Percentiles rank a stretch among this genome's conserved stretches.
Conservation (phyloP, 2,329 filamentous ascomycete species). For the Orbilia ellipsospora region DNA sequence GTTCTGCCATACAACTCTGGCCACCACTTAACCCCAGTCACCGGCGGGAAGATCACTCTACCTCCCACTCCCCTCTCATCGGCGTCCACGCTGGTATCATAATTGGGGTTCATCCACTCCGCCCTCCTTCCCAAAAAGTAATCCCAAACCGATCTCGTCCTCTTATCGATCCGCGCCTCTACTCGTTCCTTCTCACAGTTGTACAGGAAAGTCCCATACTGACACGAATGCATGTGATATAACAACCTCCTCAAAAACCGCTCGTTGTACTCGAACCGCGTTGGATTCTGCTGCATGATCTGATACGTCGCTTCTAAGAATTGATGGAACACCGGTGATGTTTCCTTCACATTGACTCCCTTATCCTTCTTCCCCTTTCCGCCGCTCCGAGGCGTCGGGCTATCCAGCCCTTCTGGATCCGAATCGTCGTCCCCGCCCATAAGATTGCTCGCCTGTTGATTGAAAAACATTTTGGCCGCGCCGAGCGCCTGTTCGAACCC, state of each 20-base stretch:
- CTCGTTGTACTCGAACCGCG: conserved; percentile 95
- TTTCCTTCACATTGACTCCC: conserved; percentile 71
- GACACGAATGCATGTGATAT: conserved; percentile 94
- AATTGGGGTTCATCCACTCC: conserved; percentile 85
- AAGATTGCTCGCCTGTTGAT: conserved; percentile 70
- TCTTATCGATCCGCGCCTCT: conserved; percentile 74
- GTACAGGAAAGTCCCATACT: conserved; percentile 96
- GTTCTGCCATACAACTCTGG: conserved; percentile 84
- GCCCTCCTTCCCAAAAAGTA: conserved; percentile 85
- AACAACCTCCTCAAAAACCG: conserved; percentile 87
- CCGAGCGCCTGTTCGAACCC: conserved; percentile 86
- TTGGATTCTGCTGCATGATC: conserved; percentile 83
- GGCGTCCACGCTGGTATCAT: conserved; percentile 75
- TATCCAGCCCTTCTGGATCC: conserved; percentile 70
- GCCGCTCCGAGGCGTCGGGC: conserved; percentile 46
- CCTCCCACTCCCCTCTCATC: conserved; percentile 71
- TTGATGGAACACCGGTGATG: conserved; percentile 96
- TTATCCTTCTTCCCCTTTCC: conserved; percentile 55
- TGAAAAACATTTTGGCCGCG: conserved; percentile 90
- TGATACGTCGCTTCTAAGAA: conserved; percentile 96
- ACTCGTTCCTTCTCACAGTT: conserved; percentile 91
- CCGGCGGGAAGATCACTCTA: conserved; percentile 81
- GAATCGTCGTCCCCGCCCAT: conserved; percentile 70
- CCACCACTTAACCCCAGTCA: conserved; percentile 86
- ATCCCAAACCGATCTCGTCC: conserved; percentile 90